These are phyloP conservation scores for Salix suchowensis DNA, from an alignment of 345 rosid species.

Conservation along the genomic window DNA sequence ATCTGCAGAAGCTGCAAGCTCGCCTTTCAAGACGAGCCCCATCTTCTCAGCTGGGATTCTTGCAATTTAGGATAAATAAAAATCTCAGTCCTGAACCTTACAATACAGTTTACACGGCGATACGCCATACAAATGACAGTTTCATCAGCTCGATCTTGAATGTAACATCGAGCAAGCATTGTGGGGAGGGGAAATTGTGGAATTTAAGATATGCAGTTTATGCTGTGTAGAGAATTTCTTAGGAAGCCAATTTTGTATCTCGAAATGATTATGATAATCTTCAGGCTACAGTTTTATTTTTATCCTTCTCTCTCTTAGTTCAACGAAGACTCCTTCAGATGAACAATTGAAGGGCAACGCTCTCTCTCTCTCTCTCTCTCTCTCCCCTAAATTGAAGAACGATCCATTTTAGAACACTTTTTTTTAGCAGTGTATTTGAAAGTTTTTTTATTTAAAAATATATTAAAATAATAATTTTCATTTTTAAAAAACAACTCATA, in stretches of 20 bases:
- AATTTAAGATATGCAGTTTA: background rate
- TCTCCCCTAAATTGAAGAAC: background rate
- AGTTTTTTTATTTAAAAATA: too few species aligned
- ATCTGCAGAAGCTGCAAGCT: constrained; percentile 36
- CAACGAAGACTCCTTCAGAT: too few species aligned
- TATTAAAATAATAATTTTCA: too few species aligned
- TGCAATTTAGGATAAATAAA: constrained; percentile 39
- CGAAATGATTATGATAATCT: too few species aligned
- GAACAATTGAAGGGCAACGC: too few species aligned
- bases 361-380: too few species aligned
- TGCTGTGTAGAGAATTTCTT: background rate
- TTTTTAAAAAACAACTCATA: too few species aligned
- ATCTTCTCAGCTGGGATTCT: constrained; percentile 71
- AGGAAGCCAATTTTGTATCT: background rate
- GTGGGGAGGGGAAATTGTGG: too few species aligned
- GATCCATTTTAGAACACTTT: background rate
- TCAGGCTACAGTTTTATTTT: too few species aligned
- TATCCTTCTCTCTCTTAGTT: too few species aligned
- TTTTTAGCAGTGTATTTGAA: too few species aligned
- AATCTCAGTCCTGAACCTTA: background rate
- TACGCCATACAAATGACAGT: background rate
- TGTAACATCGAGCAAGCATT: background rate
- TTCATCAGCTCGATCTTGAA: background rate
- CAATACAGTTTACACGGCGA: background rate
- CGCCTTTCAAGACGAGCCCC: constrained; percentile 44